Evolutionary conservation across 805 yeast species (phyloP).

Genomic region (Metschnikowia drakensbergensis): DNA sequence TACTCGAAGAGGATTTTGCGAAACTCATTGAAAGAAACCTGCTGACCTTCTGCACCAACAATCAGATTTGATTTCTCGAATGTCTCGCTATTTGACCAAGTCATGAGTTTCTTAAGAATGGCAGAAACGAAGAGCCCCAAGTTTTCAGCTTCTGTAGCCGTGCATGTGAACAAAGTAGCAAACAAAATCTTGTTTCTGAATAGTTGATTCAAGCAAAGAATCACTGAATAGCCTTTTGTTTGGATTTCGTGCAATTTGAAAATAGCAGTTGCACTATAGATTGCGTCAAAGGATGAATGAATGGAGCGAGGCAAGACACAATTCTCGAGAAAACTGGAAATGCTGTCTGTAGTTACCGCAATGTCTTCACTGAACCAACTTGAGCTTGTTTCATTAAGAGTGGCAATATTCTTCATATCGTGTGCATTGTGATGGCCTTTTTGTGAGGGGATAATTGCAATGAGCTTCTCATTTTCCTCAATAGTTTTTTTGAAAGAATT

Average conservation of each 20-base stretch:
- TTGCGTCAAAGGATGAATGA: constrained; percentile 81
- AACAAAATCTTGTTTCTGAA: constrained; percentile 47
- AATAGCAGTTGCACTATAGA: constrained; percentile 60
- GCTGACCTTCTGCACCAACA: neutral
- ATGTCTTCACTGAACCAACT: constrained; percentile 39
- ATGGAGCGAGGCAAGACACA: constrained; percentile 75
- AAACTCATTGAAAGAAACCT: constrained; percentile 28
- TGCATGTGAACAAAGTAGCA: constrained; percentile 62
- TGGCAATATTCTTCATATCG: constrained; percentile 23
- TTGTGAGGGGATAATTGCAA: constrained; percentile 35
- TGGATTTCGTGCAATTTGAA: constrained; percentile 43
- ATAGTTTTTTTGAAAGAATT: constrained; percentile 27
- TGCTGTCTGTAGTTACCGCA: constrained; percentile 2
- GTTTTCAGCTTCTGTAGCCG: constrained; percentile 77
- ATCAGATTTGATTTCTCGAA: constrained; percentile 18
- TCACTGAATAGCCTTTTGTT: constrained; percentile 34
- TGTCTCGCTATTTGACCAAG: constrained; percentile 35
- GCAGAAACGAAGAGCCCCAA: constrained; percentile 69
- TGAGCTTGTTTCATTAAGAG: constrained; percentile 25
- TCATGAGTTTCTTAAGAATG: constrained; percentile 45
- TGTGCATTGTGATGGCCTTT: constrained; percentile 44
- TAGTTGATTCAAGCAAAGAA: constrained; percentile 42
- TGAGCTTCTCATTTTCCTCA: constrained; percentile 22
- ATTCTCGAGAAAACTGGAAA: constrained; percentile 45
- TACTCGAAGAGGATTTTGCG: constrained; percentile 47